These are phyloP conservation scores for Septoria linicola DNA, from an alignment of 2,329 filamentous ascomycete genomes.

Conservation along the genomic window DNA sequence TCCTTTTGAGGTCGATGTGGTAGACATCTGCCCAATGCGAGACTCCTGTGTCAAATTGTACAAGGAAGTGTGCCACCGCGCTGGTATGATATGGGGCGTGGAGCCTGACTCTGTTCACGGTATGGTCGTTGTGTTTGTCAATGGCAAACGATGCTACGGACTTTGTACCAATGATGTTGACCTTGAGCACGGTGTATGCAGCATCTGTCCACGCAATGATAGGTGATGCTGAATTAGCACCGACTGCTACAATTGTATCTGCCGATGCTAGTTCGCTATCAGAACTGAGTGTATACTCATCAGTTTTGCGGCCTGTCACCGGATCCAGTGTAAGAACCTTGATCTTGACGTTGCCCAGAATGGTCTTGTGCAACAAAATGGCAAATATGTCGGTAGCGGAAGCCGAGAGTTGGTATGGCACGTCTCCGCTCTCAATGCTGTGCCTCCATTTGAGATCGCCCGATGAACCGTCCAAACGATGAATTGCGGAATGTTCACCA, in stretches of 20 bases:
- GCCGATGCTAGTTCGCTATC: conserved; percentile 69
- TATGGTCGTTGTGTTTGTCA: conserved; percentile 38
- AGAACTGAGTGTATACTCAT: conserved; percentile 69
- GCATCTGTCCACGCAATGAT: conserved; percentile 74
- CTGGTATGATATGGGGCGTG: conserved; percentile 72
- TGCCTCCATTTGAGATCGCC: conserved; percentile 79
- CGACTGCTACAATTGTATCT: conserved; percentile 70
- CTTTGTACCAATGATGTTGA: conserved; percentile 65
- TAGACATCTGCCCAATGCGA: conserved; percentile 83
- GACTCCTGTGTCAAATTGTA: conserved; percentile 69
- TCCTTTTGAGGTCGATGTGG: conserved; percentile 72
- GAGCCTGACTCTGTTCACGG: conserved; percentile 57
- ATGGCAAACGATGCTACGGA: conserved; percentile 45
- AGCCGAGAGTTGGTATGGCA: conserved; percentile 72
- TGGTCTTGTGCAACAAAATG: conserved; percentile 68
- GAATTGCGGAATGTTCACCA: conserved; percentile 60
- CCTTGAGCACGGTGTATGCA: conserved; percentile 60
- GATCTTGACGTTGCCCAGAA: conserved; percentile 68
- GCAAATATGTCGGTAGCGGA: conserved; percentile 71
- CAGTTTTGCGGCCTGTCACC: conserved; percentile 67
- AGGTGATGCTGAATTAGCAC: conserved; percentile 71
- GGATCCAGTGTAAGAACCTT: conserved; percentile 73
- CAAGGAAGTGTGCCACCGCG: conserved; percentile 77
- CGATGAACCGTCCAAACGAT: conserved; percentile 69
- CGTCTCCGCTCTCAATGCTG: conserved; percentile 61